Conservation (phyloP, 768 basidiomycete genomes). For the Cystoderma amianthinum region DNA sequence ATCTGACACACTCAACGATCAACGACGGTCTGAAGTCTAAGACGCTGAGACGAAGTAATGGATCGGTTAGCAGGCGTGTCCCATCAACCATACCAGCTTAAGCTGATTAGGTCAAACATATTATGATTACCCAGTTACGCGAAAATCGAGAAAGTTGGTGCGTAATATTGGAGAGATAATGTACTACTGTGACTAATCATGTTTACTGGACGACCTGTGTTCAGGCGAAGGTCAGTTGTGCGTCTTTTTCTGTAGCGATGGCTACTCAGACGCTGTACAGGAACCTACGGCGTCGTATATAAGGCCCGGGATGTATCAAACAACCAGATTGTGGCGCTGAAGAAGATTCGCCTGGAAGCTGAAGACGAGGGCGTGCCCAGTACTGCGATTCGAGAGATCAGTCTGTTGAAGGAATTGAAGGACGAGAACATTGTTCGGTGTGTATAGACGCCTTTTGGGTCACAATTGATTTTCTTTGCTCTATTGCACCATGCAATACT, state of each 20-base stretch:
- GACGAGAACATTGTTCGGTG: constrained; percentile 95
- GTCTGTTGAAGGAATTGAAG: constrained; percentile 91
- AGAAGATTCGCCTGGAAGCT: constrained; percentile 97
- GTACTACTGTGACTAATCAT: background rate
- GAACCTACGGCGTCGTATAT: constrained; percentile 98
- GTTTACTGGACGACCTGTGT: background rate
- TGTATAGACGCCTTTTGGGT: too few relatives aligned
- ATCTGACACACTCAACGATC: too few relatives aligned
- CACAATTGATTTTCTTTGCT: too few relatives aligned
- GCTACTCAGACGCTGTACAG: constrained; percentile 31
- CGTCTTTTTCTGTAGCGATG: background rate
- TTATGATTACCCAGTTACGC: constrained; percentile 60
- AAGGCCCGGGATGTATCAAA: constrained; percentile 82
- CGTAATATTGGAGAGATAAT: constrained; percentile 26
- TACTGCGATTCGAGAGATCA: constrained; percentile 98
- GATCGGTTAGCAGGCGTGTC: constrained; percentile 31
- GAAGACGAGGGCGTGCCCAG: constrained; percentile 99
- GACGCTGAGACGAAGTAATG: too few relatives aligned
- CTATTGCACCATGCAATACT: too few relatives aligned
- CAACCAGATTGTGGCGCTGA: constrained; percentile 87
- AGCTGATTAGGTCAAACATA: constrained; percentile 6
- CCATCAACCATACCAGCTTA: constrained; percentile 6
- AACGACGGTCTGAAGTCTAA: too few relatives aligned
- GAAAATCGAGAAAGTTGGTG: constrained; percentile 98
- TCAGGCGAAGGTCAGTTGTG: constrained; percentile 42